Evolutionary conservation across 345 rosid genomes (phyloP), one percentile per base, ranked within the genome.

Genomic region (Clarkia xantiana): DNA sequence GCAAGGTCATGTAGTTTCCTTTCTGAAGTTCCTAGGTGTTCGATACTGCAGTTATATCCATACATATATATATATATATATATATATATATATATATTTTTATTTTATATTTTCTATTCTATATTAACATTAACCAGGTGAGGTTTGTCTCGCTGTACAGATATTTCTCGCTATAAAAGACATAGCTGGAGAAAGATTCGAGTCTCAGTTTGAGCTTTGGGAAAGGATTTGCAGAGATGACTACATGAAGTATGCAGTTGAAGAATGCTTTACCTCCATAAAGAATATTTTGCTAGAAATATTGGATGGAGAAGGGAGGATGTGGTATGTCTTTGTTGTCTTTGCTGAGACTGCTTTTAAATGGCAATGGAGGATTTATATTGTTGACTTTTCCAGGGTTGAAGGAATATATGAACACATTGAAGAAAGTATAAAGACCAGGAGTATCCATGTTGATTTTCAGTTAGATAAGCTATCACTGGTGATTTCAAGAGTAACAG

Each of bases 211-310:
- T n/a, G 97, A 91, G 60, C 77, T 86, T 10, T 73, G 89, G 77
- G 98, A 91, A 53, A 81, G 83, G 68, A 79, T 91, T 59, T 70
- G 57, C 29, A 79, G 75, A 58, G 98, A 91, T 75, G 94, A 86
- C 3, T 74, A 83, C 66, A 91, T 84, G 98, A 86, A 79, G 68
- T 86, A 79, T 76, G 98, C 94, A 14, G 98, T 91, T 68, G 86
- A 73, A 53, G 98, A 91, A 66, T 86, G 79, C 69, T 91, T 71
- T 53, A 29, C 74, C 61, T 56, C 76, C 61, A 84, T 86, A 16
- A 78, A 60, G 56, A 43, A 62, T 70, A 76, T 91, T 58, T 72
- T 91, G 47, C 76, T 70, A 18, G 86, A 79, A 65, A 77, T 83
- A 58, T 60, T 91, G 66, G 93, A 79, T 45, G 85, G 67, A 34